phyloP scores from a whole-genome alignment of 495 filamentous ascomycete genomes.

The Sporormia fimetaria region DNA sequence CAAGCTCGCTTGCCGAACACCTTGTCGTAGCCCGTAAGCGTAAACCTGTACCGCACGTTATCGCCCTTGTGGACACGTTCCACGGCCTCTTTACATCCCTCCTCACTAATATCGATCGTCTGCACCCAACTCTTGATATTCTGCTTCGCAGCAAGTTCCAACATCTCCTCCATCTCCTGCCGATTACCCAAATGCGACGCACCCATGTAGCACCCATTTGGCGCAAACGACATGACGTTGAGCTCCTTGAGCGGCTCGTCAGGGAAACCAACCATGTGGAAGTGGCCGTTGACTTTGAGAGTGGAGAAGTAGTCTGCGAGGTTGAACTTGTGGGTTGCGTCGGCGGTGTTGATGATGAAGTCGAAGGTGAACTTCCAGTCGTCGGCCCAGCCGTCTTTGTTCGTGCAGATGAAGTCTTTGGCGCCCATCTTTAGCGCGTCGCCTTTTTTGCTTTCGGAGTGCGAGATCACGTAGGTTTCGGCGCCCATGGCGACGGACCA shows the following conservation, averaged over 20 bases:
- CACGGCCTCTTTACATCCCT: slow-evolving; percentile 58
- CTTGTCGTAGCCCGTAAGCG: slow-evolving; percentile 54
- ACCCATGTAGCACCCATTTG: slow-evolving; percentile 68
- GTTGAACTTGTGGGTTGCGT: slow-evolving; percentile 57
- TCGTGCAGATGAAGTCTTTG: slow-evolving; percentile 34
- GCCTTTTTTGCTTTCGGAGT: slow-evolving; percentile 34
- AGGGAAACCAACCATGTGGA: slow-evolving; percentile 74
- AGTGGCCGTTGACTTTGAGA: slow-evolving; percentile 72
- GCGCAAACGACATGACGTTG: slow-evolving; percentile 63
- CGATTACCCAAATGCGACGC: slow-evolving; percentile 74
- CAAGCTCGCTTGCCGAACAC: slow-evolving; percentile 39
- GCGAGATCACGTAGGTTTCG: slow-evolving; percentile 37
- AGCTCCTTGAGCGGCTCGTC: slow-evolving; percentile 66
- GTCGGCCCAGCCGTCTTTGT: slow-evolving; percentile 33
- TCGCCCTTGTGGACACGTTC: slow-evolving; percentile 55
- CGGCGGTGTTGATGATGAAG: slow-evolving; percentile 61
- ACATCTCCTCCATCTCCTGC: slow-evolving; percentile 70
- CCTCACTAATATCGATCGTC: slow-evolving; percentile 57
- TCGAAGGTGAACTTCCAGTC: slow-evolving; percentile 51
- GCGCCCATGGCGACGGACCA: slow-evolving; percentile 35
- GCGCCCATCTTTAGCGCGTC: slow-evolving; percentile 36
- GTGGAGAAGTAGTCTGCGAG: slow-evolving; percentile 61
- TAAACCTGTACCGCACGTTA: slow-evolving; percentile 56
- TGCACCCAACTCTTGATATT: slow-evolving; percentile 74
- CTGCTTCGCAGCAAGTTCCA: slow-evolving; percentile 71